Evolutionary conservation across 164 flowering plant species (phyloP).

Genomic region (Chloranthus sessilifolius): DNA sequence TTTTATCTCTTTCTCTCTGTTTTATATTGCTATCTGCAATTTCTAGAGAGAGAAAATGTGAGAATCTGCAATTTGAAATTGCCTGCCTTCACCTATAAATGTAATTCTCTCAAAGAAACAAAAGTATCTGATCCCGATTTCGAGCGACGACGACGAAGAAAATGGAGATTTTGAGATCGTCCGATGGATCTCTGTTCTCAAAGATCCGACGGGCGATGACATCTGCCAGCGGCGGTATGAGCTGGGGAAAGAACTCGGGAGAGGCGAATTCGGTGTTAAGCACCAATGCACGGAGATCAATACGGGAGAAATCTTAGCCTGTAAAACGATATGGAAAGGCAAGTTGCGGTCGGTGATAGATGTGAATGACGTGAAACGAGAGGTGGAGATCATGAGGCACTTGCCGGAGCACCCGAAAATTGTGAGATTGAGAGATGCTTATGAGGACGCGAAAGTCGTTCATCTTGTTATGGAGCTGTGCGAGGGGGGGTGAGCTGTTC

Average conservation of each 20-base stretch:
- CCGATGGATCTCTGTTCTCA: constrained; percentile 14
- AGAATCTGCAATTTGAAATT: too few relatives aligned
- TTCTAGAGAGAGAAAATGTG: too few relatives aligned
- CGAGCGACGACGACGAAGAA: too few relatives aligned
- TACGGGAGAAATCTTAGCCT: constrained; percentile 46
- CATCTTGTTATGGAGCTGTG: constrained; percentile 82
- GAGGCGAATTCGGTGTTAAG: constrained; percentile 81
- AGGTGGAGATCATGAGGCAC: constrained; percentile 75
- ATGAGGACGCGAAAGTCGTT: constrained; percentile 56
- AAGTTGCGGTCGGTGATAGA: constrained; percentile 66
- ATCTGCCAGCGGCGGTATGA: constrained; percentile 24
- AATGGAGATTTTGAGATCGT: too few relatives aligned
- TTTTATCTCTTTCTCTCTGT: too few relatives aligned
- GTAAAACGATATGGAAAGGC: constrained; percentile 63
- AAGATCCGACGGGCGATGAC: constrained; percentile 24
- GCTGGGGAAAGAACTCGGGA: constrained; percentile 62
- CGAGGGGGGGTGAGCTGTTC: constrained; percentile 74
- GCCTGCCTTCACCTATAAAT: too few relatives aligned
- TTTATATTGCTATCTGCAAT: too few relatives aligned
- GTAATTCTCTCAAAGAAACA: too few relatives aligned
- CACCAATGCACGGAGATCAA: constrained; percentile 34
- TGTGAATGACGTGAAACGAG: constrained; percentile 69
- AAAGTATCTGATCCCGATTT: too few relatives aligned
- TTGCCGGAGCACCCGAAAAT: constrained; percentile 65
- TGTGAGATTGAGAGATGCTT: constrained; percentile 55